A percentile compares a stretch with the other conserved stretches of the same genome.
Conservation (phyloP, 768 basidiomycete genomes). For the Suillus ampliporus region DNA sequence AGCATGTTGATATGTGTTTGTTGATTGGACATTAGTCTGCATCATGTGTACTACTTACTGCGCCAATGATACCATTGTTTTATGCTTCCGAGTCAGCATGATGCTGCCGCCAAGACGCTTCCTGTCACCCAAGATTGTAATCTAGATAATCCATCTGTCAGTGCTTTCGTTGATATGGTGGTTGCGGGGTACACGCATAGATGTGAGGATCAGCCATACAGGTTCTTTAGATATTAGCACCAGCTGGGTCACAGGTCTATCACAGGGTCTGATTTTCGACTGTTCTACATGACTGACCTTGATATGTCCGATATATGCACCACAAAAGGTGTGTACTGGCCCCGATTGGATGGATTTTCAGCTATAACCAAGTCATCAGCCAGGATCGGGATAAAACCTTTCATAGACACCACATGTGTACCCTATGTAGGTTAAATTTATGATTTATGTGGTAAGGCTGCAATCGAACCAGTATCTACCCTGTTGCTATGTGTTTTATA, state of each 20-base stretch:
- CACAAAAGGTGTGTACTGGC: neutral
- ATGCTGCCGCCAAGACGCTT: neutral
- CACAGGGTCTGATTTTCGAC: neutral
- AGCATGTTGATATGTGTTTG: neutral
- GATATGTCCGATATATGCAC: neutral
- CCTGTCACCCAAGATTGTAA: neutral
- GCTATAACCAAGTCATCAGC: neutral
- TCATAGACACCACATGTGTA: neutral
- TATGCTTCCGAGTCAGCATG: neutral
- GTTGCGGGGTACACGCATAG: neutral
- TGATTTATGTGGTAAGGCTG: neutral
- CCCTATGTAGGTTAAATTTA: neutral
- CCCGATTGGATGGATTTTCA: neutral
- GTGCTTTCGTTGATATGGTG: neutral
- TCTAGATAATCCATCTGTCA: neutral
- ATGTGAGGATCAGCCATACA: neutral
- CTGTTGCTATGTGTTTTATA: neutral
- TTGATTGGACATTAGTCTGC: neutral
- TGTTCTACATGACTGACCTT: neutral
- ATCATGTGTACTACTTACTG: neutral
- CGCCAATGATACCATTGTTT: neutral
- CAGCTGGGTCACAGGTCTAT: constrained; percentile 3
- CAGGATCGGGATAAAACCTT: neutral
- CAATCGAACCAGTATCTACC: neutral
- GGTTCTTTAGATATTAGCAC: neutral